These are phyloP conservation scores for Phanerochaete carnosa DNA, from an alignment of 768 basidiomycete genomes.

Conservation along the genomic window DNA sequence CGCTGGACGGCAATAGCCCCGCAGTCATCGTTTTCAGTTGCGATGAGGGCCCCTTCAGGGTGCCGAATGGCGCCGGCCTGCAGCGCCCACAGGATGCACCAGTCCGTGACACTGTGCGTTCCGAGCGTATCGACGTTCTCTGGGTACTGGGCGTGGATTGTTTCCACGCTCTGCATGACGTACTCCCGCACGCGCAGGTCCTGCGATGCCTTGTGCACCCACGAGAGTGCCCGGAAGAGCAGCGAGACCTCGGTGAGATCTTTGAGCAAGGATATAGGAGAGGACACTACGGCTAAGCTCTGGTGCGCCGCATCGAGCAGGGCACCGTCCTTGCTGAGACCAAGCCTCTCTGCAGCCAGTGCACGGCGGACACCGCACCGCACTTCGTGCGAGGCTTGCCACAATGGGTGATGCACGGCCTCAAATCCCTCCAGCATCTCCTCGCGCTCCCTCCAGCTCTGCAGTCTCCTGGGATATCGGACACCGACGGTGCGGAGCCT, in stretches of 20 bases:
- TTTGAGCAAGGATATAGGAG: neutral
- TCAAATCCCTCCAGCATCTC: neutral
- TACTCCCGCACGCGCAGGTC: neutral
- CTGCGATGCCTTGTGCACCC: neutral
- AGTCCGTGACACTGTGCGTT: neutral
- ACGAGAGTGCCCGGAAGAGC: neutral
- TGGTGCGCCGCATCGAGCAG: neutral
- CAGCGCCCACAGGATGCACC: neutral
- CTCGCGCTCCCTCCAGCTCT: neutral
- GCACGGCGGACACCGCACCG: neutral
- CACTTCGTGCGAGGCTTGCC: neutral
- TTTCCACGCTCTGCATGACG: neutral
- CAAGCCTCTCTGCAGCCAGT: neutral
- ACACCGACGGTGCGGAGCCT: too few species aligned
- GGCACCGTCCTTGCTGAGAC: neutral
- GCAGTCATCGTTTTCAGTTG: neutral
- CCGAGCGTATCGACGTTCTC: neutral
- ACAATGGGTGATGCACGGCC: neutral
- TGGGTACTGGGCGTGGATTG: neutral
- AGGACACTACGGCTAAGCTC: neutral
- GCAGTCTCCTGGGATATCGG: neutral
- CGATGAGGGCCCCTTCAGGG: neutral
- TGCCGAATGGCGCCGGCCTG: neutral
- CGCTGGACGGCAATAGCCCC: neutral
- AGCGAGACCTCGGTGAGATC: neutral